Evolutionary conservation across 768 basidiomycete genomes (phyloP), one percentile per base, ranked within the genome.

Genomic region (Russula sp.): DNA sequence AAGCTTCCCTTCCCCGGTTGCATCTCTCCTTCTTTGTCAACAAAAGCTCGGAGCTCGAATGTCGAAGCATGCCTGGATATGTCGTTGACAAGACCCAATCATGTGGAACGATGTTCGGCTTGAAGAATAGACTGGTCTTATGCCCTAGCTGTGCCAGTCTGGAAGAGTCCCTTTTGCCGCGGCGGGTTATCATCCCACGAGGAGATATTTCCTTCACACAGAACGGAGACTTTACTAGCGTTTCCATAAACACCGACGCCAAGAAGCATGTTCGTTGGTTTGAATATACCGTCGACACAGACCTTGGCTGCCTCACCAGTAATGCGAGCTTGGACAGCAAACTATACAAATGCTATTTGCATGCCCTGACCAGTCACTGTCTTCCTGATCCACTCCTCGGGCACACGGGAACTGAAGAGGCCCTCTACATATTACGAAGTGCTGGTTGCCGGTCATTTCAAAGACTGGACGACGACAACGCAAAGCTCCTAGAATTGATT

Each of bases 101-200:
- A 1, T 70, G 71, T 1, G 79, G 79, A 1, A 77, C 79, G 1
- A 69, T 84, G 68, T 74, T 80, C 44, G 82, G 82, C 16, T 66
- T 83, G 39, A 44, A 52, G 40, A 76, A 71, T 39, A 27, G 27
- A 27, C 27, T 27, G 27, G 27, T 27, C 2, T 27, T 27, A 27
- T 27, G 27, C 27, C 27, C 57, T 14, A 34, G 37, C 20, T 2
- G 6, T 31, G n/a, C 31, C 6, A 40, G 44, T 35, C 37, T 51
- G 2, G 44, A 39, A 34, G n/a, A 3, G 11, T 50, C 22, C 6
- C 22, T 22, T 0, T 2, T 27, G 2, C 27, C 27, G 27, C 27
- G 27, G 27, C 27, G 27, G 27, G 27, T 27, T 27, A 27, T 27
- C 27, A 27, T 27, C 27, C 27, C 27, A 27, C 27, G 27, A 27